Conservation (phyloP, 495 filamentous ascomycete genomes). For the Pseudomonodictys pantanalensis region DNA sequence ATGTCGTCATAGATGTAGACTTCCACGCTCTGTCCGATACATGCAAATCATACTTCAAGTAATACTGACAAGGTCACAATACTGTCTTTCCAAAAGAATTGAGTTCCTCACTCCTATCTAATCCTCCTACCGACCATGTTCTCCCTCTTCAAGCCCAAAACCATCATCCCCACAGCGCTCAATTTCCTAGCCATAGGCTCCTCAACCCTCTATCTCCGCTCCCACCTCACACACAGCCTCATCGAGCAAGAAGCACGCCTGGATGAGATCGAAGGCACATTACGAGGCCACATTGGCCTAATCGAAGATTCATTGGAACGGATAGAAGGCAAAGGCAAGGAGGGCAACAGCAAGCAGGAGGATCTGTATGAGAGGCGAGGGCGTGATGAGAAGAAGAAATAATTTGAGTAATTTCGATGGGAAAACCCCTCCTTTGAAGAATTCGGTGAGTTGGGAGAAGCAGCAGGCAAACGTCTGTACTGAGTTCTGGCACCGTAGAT, state of each 20-base stretch:
- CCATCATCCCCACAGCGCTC: conserved; percentile 27
- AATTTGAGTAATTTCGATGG: background rate
- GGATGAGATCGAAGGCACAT: conserved; percentile 49
- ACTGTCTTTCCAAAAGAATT: background rate
- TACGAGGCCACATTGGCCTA: conserved; percentile 48
- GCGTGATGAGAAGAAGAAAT: conserved; percentile 19
- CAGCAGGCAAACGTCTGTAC: no score
- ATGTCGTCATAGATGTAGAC: conserved; percentile 8
- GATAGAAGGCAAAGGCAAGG: conserved; percentile 39
- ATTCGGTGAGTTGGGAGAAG: no score
- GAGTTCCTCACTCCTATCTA: background rate
- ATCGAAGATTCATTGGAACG: conserved; percentile 48
- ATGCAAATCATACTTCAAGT: background rate
- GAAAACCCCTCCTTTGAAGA: no score
- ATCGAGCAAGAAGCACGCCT: conserved; percentile 49
- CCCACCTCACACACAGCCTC: conserved; percentile 45
- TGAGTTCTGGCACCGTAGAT: background rate
- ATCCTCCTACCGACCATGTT: conserved; percentile 23
- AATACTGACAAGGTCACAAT: background rate
- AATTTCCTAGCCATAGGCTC: conserved; percentile 42
- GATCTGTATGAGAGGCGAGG: conserved; percentile 27
- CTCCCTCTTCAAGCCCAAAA: conserved; percentile 33
- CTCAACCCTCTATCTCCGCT: conserved; percentile 31
- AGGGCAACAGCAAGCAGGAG: conserved; percentile 24
- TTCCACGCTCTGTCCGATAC: background rate